phyloP scores from a whole-genome alignment of 1,139 yeast genomes.

The Taphrina sp. region DNA sequence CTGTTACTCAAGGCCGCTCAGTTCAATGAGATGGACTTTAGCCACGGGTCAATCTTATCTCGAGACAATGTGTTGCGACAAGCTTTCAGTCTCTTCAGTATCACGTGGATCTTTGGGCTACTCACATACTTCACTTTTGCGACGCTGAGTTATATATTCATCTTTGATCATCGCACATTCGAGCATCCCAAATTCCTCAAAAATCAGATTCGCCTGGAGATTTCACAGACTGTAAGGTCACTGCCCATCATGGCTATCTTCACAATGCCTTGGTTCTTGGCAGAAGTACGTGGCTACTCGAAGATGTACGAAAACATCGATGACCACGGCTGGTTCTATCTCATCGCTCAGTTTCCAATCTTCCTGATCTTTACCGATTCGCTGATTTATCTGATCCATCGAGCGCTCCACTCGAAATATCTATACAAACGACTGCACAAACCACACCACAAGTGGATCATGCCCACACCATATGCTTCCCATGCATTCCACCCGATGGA shows the following conservation, averaged over 20 bases:
- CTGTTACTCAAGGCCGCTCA: conserved; percentile 14
- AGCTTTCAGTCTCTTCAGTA: conserved; percentile 60
- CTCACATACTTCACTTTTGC: conserved; percentile 74
- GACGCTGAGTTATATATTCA: conserved; percentile 64
- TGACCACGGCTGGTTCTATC: conserved; percentile 66
- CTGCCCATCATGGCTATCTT: conserved; percentile 84
- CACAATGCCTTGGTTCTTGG: conserved; percentile 84
- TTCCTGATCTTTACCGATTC: conserved; percentile 91
- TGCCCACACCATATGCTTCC: conserved; percentile 96
- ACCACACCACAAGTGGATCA: conserved; percentile 99
- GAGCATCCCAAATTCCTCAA: conserved; percentile 94
- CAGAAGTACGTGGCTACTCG: conserved; percentile 81
- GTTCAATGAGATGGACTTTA: conserved; percentile 9
- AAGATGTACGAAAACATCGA: conserved; percentile 65
- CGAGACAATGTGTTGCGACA: conserved; percentile 76
- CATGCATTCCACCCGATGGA: conserved; percentile 99
- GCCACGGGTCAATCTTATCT: conserved; percentile 10
- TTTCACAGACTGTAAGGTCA: conserved; percentile 70
- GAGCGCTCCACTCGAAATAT: conserved; percentile 87
- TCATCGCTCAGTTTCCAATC: conserved; percentile 64
- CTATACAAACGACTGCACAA: conserved; percentile 85
- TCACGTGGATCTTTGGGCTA: conserved; percentile 84
- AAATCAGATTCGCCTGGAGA: conserved; percentile 83
- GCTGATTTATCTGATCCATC: conserved; percentile 84
- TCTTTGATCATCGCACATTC: conserved; percentile 84